These are phyloP conservation scores for Candida bentonensis DNA, from an alignment of 805 yeast species.

Conservation along the genomic window DNA sequence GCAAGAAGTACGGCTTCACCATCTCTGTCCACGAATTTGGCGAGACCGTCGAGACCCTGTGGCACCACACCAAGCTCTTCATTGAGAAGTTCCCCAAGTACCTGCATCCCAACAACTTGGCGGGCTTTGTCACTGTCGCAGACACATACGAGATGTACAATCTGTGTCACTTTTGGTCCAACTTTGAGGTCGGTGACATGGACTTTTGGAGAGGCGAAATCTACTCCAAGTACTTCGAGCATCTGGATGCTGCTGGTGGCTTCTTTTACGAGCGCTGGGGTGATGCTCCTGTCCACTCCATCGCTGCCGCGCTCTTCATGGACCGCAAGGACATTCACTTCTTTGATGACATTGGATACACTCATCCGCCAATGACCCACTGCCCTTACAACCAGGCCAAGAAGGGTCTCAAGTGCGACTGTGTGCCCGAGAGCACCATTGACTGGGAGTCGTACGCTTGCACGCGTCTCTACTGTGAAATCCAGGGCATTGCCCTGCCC, in stretches of 20 bases:
- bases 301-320: slow-evolving; percentile 47
- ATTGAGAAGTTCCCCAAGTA: slow-evolving; percentile 45
- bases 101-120: slow-evolving; percentile 44
- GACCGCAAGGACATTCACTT: slow-evolving; percentile 43
- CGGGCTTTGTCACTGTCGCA: slow-evolving; percentile 46
- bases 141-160: slow-evolving; percentile 36
- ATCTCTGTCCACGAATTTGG: slow-evolving; percentile 64
- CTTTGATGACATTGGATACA: slow-evolving; percentile 59
- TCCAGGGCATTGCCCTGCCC: neutral
- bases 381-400: slow-evolving; percentile 49
- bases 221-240: slow-evolving; percentile 41
- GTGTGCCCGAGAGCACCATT: slow-evolving; percentile 7
- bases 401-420: slow-evolving; percentile 39
- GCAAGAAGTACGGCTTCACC: slow-evolving; percentile 63
- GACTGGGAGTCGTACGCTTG: slow-evolving; percentile 1
- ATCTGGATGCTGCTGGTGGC: slow-evolving; percentile 50
- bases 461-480: neutral
- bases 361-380: slow-evolving; percentile 40
- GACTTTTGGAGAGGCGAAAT: slow-evolving; percentile 42
- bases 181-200: slow-evolving; percentile 58
- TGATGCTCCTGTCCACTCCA: slow-evolving; percentile 77
- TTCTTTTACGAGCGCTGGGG: slow-evolving; percentile 80
- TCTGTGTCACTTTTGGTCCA: slow-evolving; percentile 73
- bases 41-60: slow-evolving; percentile 60
- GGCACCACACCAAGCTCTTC: slow-evolving; percentile 58